Evolutionary conservation across 208 protist genomes (phyloP).

Genomic region (Trichomonas tenax): DNA sequence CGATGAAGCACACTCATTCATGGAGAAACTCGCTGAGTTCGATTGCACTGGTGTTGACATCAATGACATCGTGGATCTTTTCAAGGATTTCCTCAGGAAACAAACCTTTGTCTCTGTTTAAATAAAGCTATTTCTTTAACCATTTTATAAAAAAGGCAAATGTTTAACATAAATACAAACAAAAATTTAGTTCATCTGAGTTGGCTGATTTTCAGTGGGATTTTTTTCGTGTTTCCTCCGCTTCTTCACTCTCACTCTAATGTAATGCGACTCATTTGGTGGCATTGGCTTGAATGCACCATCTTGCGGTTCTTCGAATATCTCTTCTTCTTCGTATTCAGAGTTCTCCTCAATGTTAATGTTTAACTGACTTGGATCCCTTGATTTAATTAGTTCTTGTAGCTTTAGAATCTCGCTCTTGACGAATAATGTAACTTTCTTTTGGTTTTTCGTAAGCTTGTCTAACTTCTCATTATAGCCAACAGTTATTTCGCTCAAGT

Average conservation of each 20-base stretch:
- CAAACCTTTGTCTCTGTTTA: background rate
- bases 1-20: background rate
- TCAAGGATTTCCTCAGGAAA: background rate
- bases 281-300: background rate
- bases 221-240: background rate
- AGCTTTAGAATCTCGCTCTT: too few relatives aligned
- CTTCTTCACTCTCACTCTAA: background rate
- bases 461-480: too few relatives aligned
- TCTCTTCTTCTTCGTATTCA: background rate
- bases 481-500: too few relatives aligned
- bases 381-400: background rate
- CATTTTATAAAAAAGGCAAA: too few relatives aligned
- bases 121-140: background rate
- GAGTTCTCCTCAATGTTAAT: background rate
- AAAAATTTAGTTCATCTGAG: background rate
- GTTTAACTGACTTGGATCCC: background rate
- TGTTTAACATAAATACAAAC: background rate
- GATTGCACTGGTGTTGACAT: background rate
- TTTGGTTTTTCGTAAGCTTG: too few relatives aligned
- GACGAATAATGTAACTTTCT: too few relatives aligned
- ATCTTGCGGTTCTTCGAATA: background rate
- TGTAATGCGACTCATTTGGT: background rate
- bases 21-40: background rate
- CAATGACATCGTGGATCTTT: background rate
- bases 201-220: background rate